Base-by-base conservation (phyloP, 805 yeast species). In the Cyberlindnera euphorbiiphila region DNA sequence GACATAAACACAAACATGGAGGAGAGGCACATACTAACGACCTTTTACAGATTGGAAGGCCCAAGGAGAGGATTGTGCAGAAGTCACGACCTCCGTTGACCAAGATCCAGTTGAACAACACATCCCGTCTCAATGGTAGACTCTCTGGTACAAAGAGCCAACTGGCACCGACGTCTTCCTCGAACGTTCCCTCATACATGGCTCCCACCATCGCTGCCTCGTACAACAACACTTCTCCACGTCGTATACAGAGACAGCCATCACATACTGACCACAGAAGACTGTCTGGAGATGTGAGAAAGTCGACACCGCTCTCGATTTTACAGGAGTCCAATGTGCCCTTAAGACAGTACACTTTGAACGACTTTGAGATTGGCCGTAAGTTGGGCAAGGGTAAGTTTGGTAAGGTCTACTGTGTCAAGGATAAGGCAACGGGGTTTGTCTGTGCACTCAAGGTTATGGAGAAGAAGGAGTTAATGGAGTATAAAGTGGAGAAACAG, bases 311-410 rank as follows among this genome's bases (percentile, higher is more conserved):
- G 3, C 38, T 53, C 13, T 39, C 42, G 22, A 55, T 55, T 12
- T 33, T 55, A 12, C 54, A 53, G 18, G 51, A 54, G 9, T 47
- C 54, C 1, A 40, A 36, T 8, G 54, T 56, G 2, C 59, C 60
- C 3, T 36, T 49, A 25, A 42, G 59, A 34, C 44, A 64, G 23
- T 71, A 65, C 48, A 49, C 71, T 0, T 59, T 79, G 16, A 61
- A 66, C 20, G 93, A 85, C 54, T 91, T 91, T 61, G 96, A 88
- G 49, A 72, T 91, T 29, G 98, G 97, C 13, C 74, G 80, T 37
- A 79, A 82, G 40, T 69, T 91, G 33, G 98, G 98, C 0, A 87
- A 85, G 56, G 98, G 98, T 6, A 87, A 88, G 59, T 80, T 89
- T 53, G 98, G 98, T 8, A 79, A 77, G 51, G 98, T 93, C 1